phyloP scores from a whole-genome alignment of 495 filamentous ascomycete genomes.

The Massariosphaeria phaeospora region DNA sequence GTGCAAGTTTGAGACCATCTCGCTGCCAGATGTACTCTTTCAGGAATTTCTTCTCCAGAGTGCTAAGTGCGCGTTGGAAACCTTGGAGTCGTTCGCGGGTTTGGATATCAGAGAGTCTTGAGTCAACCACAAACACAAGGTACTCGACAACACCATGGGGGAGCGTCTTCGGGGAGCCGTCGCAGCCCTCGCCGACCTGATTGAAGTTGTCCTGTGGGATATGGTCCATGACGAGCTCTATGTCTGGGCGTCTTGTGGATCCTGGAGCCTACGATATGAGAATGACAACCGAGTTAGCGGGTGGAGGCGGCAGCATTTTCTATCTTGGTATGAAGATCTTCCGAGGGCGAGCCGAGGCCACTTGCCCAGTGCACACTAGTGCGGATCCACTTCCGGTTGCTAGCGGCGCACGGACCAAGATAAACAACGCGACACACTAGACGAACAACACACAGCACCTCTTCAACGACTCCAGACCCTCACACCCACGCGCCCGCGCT shows the following conservation, averaged over 20 bases:
- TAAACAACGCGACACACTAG: too few relatives aligned
- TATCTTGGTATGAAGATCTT: too few relatives aligned
- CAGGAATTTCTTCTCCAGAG: conserved; percentile 57
- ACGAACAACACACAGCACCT: too few relatives aligned
- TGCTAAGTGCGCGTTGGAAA: conserved; percentile 62
- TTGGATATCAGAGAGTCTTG: conserved; percentile 46
- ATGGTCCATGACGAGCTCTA: conserved; percentile 4
- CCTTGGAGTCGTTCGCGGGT: conserved; percentile 58
- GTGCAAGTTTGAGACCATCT: conserved; percentile 62
- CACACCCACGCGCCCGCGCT: background rate
- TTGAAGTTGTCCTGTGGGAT: conserved; percentile 43
- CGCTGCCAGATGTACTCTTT: conserved; percentile 95
- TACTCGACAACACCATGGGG: conserved; percentile 90
- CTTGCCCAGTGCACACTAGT: too few relatives aligned
- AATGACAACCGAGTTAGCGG: too few relatives aligned
- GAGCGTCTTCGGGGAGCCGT: conserved; percentile 65
- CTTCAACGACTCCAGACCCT: background rate
- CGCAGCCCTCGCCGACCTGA: conserved; percentile 49
- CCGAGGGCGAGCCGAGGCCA: too few relatives aligned
- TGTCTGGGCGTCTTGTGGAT: too few relatives aligned
- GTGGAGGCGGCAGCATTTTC: too few relatives aligned
- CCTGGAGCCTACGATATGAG: too few relatives aligned
- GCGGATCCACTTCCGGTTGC: too few relatives aligned
- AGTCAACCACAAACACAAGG: conserved; percentile 65
- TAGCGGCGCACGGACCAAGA: too few relatives aligned